These are phyloP conservation scores for Pleurotus eryngii DNA, from an alignment of 768 basidiomycete species.

Conservation along the genomic window DNA sequence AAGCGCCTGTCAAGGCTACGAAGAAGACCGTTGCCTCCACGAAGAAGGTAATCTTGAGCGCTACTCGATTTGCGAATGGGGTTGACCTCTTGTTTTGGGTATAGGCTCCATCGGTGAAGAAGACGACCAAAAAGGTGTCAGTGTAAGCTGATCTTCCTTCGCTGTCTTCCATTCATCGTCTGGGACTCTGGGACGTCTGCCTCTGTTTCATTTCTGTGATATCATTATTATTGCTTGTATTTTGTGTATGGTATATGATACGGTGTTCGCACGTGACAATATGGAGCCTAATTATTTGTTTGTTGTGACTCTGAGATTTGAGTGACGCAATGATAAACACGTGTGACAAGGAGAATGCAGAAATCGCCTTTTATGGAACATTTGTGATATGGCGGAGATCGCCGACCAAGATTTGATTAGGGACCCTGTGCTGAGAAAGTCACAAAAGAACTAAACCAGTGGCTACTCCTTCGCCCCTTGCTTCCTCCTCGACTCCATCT, in stretches of 20 bases:
- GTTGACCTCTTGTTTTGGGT: not conserved
- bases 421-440: conserved; percentile 7
- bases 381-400: conserved; percentile 8
- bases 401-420: conserved; percentile 5
- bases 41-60: conserved; percentile 24
- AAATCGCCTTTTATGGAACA: not conserved
- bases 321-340: conserved; percentile 6
- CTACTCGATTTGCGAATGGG: not conserved
- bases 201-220: conserved; percentile 13
- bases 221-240: conserved; percentile 17
- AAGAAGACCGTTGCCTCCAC: conserved; percentile 33
- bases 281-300: conserved; percentile 3
- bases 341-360: conserved; percentile 8
- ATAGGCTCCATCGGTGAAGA: conserved; percentile 5
- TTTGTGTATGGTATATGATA: conserved; percentile 11
- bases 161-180: not conserved
- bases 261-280: conserved; percentile 10
- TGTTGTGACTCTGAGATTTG: not conserved
- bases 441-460: conserved; percentile 9
- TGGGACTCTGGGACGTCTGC: conserved; percentile 11
- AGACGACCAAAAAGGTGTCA: conserved; percentile 9
- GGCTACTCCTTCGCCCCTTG: not conserved
- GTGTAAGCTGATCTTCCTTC: not conserved
- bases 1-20: conserved; percentile 24
- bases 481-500: conserved; percentile 7